Base-by-base conservation (phyloP, 495 filamentous ascomycete genomes). In the Aspergillus homomorphus region DNA sequence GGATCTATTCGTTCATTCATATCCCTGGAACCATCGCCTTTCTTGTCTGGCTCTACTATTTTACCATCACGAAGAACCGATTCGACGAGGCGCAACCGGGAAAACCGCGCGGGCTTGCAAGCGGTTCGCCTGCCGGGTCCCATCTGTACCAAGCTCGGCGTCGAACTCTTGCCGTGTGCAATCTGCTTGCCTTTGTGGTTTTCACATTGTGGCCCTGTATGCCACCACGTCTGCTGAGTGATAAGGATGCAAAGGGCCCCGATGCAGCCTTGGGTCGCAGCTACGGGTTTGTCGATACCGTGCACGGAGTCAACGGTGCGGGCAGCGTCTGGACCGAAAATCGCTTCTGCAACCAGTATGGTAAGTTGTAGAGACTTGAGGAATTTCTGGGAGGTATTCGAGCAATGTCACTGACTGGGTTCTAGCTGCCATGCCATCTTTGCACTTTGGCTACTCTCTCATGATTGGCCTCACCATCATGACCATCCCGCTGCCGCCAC, bases 181-280 rank as follows among this genome's bases (percentile, higher is more conserved):
- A 91, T 62, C 77, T 91, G 16, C 71, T 90, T 46, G 89, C 89
- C 15, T 91, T 92, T 69, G 78, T 90, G 52, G 77, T 91, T 20
- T 91, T 91, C 70, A 89, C 87, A 0, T 63, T 86, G 21, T 91
- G 87, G 84, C 89, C 87, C 2, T 91, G 87, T 72, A 91, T 91
- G 89, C 89, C 89, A 1, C 89, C 89, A 20, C 80, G 89, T 14
- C 72, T 92, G 56, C 75, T 92, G 41, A 81, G 77, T 50, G 83
- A 84, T 45, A 66, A 77, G 33, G 68, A 69, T 43, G 73, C 73
- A 2, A 46, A 72, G 23, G 80, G 77, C 3, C 54, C 67, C 0
- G 71, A 73, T 18, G 81, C 73, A 30, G 70, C 79, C 6, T 53
- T 81, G 57, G 81, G 78, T 28, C 72, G 82, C 49, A 76, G 77